These are phyloP conservation scores for Madurella fahalii DNA, from an alignment of 2,329 filamentous ascomycete species.

Conservation along the genomic window DNA sequence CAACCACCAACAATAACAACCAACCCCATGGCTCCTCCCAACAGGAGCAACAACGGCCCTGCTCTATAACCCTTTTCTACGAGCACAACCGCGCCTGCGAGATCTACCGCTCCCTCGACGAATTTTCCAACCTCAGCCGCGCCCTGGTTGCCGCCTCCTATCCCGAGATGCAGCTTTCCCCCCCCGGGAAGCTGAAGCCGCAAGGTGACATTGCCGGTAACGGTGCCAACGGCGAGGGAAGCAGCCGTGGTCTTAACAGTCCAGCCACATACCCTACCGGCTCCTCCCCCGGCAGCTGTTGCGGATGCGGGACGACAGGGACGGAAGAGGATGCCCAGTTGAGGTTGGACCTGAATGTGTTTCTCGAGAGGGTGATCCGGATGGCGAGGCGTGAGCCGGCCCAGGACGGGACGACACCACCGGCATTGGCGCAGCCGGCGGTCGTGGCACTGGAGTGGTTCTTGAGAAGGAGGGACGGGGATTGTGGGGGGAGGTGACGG, in stretches of 20 bases:
- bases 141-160: background rate
- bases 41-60: conserved; percentile 14
- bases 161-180: background rate
- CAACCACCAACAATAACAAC: background rate
- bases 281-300: too few relatives aligned
- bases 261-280: background rate
- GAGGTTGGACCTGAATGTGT: background rate
- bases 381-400: background rate
- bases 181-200: too few relatives aligned
- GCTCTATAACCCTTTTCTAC: conserved; percentile 31
- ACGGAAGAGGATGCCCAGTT: background rate
- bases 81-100: conserved; percentile 31
- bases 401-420: background rate
- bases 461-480: conserved; percentile 28
- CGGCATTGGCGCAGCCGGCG: background rate
- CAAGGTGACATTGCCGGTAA: background rate
- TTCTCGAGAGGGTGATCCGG: background rate
- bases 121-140: conserved; percentile 24
- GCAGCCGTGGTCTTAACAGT: background rate
- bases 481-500: conserved; percentile 23
- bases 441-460: conserved; percentile 27
- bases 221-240: too few relatives aligned
- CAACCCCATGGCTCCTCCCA: background rate
- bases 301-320: too few relatives aligned
- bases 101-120: conserved; percentile 29